Evolutionary conservation across 768 basidiomycete species (phyloP).

Genomic region (Psilocybe cyanescens): DNA sequence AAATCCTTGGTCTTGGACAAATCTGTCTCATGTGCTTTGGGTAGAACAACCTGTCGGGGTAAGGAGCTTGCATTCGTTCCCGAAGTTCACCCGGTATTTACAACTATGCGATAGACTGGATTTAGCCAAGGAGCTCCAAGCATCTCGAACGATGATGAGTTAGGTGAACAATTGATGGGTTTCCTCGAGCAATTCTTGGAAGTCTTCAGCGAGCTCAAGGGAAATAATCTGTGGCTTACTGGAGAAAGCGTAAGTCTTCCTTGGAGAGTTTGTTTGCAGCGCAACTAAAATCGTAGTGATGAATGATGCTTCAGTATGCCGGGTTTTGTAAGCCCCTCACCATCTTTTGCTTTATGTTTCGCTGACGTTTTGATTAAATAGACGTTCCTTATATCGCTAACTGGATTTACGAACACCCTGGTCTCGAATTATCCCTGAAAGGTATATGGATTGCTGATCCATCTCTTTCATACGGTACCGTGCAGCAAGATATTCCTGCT

Average conservation of each 20-base stretch:
- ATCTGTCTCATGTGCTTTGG: slow-evolving; percentile 67
- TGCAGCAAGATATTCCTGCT: slow-evolving; percentile 68
- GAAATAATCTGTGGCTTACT: slow-evolving; percentile 64
- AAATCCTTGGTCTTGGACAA: slow-evolving; percentile 73
- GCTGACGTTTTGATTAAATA: slow-evolving; percentile 2
- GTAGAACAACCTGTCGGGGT: slow-evolving; percentile 76
- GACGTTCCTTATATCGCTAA: slow-evolving; percentile 65
- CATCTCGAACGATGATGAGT: slow-evolving; percentile 60
- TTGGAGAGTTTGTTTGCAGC: background rate
- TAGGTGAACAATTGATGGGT: slow-evolving; percentile 52
- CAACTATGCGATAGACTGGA: slow-evolving; percentile 46
- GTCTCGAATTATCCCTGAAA: slow-evolving; percentile 53
- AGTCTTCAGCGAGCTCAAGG: slow-evolving; percentile 68
- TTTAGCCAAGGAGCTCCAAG: slow-evolving; percentile 70
- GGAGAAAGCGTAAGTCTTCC: slow-evolving; percentile 64
- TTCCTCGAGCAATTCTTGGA: slow-evolving; percentile 71
- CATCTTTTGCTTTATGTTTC: background rate
- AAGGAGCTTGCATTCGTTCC: slow-evolving; percentile 6
- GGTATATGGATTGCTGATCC: slow-evolving; percentile 69
- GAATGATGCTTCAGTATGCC: slow-evolving; percentile 52
- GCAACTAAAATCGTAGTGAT: background rate
- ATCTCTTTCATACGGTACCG: slow-evolving; percentile 49
- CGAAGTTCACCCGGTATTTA: background rate
- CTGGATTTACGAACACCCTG: slow-evolving; percentile 68
- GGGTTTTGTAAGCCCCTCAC: slow-evolving; percentile 56